Evolutionary conservation across 768 basidiomycete genomes (phyloP), one percentile per base, ranked within the genome.

Genomic region (Lanmaoa rubissima): DNA sequence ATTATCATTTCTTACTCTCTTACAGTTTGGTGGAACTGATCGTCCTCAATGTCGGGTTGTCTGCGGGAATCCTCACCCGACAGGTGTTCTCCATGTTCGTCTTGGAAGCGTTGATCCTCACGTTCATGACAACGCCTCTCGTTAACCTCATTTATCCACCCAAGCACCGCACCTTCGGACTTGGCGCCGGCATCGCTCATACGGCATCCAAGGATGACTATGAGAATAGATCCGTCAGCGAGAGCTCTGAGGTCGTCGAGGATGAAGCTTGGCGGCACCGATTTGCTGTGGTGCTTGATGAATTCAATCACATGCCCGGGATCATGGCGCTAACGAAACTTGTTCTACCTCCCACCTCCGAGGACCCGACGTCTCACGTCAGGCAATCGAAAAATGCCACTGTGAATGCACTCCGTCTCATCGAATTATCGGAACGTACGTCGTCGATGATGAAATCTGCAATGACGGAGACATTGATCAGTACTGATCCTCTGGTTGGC

Each of bases 81-180:
- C 79, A 81, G 16, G 88, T 97, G 13, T 96, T 98, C 76, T 91
- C 92, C 1, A 98, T 97, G 92, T 95, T 98, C 64, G 95, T 98
- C 26, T 75, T 98, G 26, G 88, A 90, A 64, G 87, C 91, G 0
- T 74, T 94, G 48, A 69, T 89, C 24, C 77, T 97, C 48, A 96
- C 95, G 0, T 93, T 90, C 74, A 82, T 92, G 80, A 95, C 94
- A 0, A 93, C 91, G 0, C 92, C 91, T 3, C 78, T 86, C 40
- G 88, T 91, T 35, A 79, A 81, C 6, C 61, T 74, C 35, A 71
- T 92, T 4, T 92, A 92, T 61, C 91, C 91, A 1, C 83, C 81
- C 7, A 74, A 82, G 24, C 70, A 73, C 44, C 86, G 88, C 26
- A 75, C 74, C 0, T 85, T 82, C 19, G 69, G 78, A 0, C 73